Conservation (phyloP, 2,329 filamentous ascomycete genomes). For the Diaporthe ilicicola region DNA sequence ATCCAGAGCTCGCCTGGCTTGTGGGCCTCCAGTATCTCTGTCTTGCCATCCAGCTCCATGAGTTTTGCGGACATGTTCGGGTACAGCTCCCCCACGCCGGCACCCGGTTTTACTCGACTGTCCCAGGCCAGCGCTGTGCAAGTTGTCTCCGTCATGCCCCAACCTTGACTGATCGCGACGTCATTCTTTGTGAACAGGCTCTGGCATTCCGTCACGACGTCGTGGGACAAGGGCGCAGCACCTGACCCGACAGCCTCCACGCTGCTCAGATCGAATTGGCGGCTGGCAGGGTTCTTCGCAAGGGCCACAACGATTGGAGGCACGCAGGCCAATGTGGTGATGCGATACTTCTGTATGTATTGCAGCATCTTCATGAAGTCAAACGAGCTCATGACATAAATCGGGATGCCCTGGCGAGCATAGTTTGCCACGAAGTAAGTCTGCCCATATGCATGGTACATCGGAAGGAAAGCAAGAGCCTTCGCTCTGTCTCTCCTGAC, state of each 20-base stretch:
- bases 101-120: slow-evolving; percentile 40
- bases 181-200: slow-evolving; percentile 56
- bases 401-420: slow-evolving; percentile 64
- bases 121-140: slow-evolving; percentile 75
- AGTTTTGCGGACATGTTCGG: slow-evolving; percentile 76
- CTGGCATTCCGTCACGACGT: slow-evolving; percentile 66
- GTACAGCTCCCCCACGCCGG: slow-evolving; percentile 71
- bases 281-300: slow-evolving; percentile 73
- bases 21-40: slow-evolving; percentile 57
- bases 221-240: slow-evolving; percentile 72
- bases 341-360: slow-evolving; percentile 71
- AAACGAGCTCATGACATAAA: slow-evolving; percentile 83
- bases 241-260: slow-evolving; percentile 69
- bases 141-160: slow-evolving; percentile 88
- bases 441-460: slow-evolving; percentile 80
- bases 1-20: slow-evolving; percentile 78
- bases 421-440: slow-evolving; percentile 72
- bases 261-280: slow-evolving; percentile 73
- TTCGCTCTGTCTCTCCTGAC: slow-evolving; percentile 48
- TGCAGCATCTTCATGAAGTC: slow-evolving; percentile 77
- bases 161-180: slow-evolving; percentile 69
- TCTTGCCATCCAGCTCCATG: slow-evolving; percentile 63
- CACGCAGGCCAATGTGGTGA: slow-evolving; percentile 73
- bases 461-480: slow-evolving; percentile 75
- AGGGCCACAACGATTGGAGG: slow-evolving; percentile 80